Percentiles rank a stretch among this genome's conserved stretches.
phyloP scores from a whole-genome alignment of 306 rosid genomes.

The Dryas drummondii region DNA sequence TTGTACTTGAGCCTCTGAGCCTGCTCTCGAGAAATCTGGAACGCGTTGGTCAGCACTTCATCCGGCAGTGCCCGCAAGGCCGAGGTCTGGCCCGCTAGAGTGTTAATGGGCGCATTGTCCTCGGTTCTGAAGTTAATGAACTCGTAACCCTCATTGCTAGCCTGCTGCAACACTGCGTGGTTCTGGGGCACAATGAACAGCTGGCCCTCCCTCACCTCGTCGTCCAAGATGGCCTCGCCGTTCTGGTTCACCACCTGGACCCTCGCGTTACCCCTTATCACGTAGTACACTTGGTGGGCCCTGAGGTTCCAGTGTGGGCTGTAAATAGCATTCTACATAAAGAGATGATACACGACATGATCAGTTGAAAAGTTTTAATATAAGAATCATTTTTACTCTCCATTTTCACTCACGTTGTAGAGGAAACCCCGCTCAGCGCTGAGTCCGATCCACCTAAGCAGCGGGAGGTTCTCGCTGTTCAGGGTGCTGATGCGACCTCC shows the following conservation, averaged over 20 bases:
- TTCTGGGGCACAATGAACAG: conserved; percentile 54
- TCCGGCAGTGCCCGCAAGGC: conserved; percentile 35
- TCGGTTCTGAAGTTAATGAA: conserved; percentile 61
- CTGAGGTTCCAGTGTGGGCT: conserved; percentile 59
- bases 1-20: conserved; percentile 43
- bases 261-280: conserved; percentile 46
- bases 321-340: conserved; percentile 47
- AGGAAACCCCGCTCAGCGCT: conserved; percentile 32
- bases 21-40: conserved; percentile 30
- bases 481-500: conserved; percentile 31
- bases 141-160: conserved; percentile 37
- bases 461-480: conserved; percentile 30
- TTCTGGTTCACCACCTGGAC: conserved; percentile 49
- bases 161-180: conserved; percentile 42
- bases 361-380: no score
- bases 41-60: conserved; percentile 42
- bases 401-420: conserved; percentile 17
- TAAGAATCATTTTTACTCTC: no score
- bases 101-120: conserved; percentile 33
- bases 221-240: conserved; percentile 45
- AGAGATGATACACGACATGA: no score
- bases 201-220: conserved; percentile 38
- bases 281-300: conserved; percentile 49
- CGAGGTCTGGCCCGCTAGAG: conserved; percentile 43
- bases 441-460: conserved; percentile 21